Conservation (phyloP, 2,329 filamentous ascomycete genomes). For the Fonsecaea multimorphosa region DNA sequence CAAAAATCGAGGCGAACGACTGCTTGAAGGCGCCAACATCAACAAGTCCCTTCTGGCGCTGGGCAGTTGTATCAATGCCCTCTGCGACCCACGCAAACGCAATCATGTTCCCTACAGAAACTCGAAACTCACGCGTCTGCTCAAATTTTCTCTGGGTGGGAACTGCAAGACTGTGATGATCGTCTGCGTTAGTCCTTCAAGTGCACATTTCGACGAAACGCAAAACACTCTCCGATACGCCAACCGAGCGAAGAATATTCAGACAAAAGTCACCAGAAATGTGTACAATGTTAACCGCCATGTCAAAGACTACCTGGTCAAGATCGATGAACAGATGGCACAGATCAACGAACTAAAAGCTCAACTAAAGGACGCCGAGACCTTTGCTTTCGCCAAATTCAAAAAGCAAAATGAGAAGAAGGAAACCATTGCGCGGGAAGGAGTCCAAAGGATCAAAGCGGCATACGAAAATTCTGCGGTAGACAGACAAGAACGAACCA, state of each 20-base stretch:
- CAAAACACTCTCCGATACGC: constrained; percentile 98
- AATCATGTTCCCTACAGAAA: constrained; percentile 98
- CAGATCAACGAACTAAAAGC: constrained; percentile 94
- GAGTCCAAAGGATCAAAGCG: constrained; percentile 75
- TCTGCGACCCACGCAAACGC: constrained; percentile 88
- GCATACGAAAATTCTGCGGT: constrained; percentile 81
- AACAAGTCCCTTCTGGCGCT: constrained; percentile 96
- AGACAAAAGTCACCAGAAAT: constrained; percentile 98
- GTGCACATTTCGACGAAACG: constrained; percentile 95
- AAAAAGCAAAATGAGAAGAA: constrained; percentile 88
- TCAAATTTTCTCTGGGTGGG: constrained; percentile 96
- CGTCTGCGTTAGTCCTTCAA: constrained; percentile 95
- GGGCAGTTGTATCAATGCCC: constrained; percentile 96
- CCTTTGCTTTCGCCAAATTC: constrained; percentile 82
- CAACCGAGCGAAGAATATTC: constrained; percentile 98
- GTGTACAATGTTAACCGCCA: constrained; percentile 99
- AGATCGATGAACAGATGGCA: constrained; percentile 98
- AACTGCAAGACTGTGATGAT: constrained; percentile 99
- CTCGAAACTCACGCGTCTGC: constrained; percentile 90
- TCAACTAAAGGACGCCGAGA: constrained; percentile 88
- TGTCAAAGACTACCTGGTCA: constrained; percentile 98
- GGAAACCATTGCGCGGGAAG: constrained; percentile 75
- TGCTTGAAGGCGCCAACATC: constrained; percentile 96
- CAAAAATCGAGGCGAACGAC: constrained; percentile 89
- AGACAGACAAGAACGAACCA: constrained; percentile 79